Conservation (phyloP, 306 rosid genomes). For the Quercus parvula region DNA sequence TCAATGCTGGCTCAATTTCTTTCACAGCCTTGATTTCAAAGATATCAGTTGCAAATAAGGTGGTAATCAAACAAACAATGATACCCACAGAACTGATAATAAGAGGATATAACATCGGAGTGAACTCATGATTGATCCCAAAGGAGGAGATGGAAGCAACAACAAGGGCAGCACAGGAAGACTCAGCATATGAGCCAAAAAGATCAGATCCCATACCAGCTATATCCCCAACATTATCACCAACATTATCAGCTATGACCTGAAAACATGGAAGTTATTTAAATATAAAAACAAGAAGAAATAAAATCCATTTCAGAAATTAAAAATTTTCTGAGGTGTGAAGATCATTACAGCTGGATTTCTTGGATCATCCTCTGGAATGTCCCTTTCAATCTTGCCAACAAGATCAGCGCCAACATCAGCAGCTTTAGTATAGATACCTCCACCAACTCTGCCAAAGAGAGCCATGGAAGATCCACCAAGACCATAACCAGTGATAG, state of each 20-base stretch:
- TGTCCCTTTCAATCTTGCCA: constrained; percentile 92
- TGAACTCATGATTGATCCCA: constrained; percentile 77
- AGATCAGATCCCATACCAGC: constrained; percentile 99
- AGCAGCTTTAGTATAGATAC: constrained; percentile 97
- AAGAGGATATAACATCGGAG: constrained; percentile 90
- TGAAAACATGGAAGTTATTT: constrained; percentile 18
- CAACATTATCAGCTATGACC: constrained; percentile 98
- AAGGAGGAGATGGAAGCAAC: constrained; percentile 98
- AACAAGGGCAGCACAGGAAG: constrained; percentile 98
- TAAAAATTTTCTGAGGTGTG: background rate
- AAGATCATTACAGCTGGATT: constrained; percentile 83
- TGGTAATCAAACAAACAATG: constrained; percentile 80
- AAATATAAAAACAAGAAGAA: background rate
- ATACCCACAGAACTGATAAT: constrained; percentile 84
- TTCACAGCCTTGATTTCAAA: constrained; percentile 90
- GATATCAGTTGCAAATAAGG: constrained; percentile 91
- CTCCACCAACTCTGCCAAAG: constrained; percentile 97
- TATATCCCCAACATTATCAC: constrained; percentile 96
- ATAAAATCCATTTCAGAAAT: background rate
- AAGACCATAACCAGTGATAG: constrained; percentile 97
- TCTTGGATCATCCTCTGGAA: constrained; percentile 97
- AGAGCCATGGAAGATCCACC: constrained; percentile 99
- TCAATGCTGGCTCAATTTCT: constrained; percentile 93
- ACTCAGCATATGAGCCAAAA: constrained; percentile 95
- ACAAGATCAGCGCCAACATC: constrained; percentile 99